These are phyloP conservation scores for Escovopsis weberi DNA, from an alignment of 2,329 filamentous ascomycete genomes.

Conservation along the genomic window DNA sequence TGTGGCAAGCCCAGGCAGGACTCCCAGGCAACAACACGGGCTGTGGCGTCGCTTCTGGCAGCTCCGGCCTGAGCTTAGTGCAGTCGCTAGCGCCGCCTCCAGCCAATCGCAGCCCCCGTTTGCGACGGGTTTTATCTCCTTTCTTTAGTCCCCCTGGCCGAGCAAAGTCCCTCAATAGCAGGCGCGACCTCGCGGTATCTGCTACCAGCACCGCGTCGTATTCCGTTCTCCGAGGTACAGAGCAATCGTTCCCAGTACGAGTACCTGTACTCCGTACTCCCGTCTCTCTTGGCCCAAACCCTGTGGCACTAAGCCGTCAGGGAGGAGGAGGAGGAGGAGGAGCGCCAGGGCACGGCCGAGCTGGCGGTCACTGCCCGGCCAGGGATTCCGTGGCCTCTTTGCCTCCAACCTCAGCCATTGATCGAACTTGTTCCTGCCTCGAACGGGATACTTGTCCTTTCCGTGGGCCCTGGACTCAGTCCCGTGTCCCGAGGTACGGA, in stretches of 20 bases:
- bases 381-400: background rate
- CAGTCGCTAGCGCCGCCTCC: conserved; percentile 16
- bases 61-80: conserved; percentile 24
- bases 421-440: background rate
- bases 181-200: conserved; percentile 10
- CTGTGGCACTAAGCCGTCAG: conserved; percentile 1
- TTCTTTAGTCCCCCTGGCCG: conserved; percentile 14
- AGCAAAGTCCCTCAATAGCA: conserved; percentile 19
- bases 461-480: too few relatives aligned
- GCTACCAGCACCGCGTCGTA: too few relatives aligned
- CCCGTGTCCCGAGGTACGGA: too few relatives aligned
- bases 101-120: conserved; percentile 24
- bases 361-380: conserved; percentile 5
- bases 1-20: conserved; percentile 21
- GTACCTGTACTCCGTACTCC: too few relatives aligned
- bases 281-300: background rate
- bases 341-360: conserved; percentile 4
- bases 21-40: conserved; percentile 29
- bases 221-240: too few relatives aligned
- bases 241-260: too few relatives aligned
- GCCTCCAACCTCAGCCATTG: too few relatives aligned
- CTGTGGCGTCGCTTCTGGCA: conserved; percentile 28
- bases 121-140: conserved; percentile 25
- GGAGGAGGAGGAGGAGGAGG: background rate
- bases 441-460: background rate